A percentile compares a stretch with the other conserved stretches of the same genome.
Evolutionary conservation across 2,329 filamentous ascomycete genomes (phyloP).

Genomic region (Xylariomycetidae sp.): DNA sequence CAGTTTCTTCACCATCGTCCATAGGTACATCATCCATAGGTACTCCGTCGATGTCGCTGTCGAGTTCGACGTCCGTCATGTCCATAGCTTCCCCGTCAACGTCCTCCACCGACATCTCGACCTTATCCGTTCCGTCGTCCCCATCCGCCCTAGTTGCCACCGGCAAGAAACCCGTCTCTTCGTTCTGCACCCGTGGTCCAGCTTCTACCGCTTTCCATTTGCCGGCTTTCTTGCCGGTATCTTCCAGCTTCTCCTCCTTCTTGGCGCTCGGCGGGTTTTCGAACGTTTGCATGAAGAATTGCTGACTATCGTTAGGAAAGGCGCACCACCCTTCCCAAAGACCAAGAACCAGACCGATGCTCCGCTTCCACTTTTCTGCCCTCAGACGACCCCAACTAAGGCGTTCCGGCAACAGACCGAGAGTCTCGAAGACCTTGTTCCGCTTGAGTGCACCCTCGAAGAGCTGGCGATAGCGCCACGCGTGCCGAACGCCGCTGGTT

Average conservation of each 20-base stretch:
- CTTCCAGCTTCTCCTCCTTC: slow-evolving; percentile 27
- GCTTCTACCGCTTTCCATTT: slow-evolving; percentile 50
- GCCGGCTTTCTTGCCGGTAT: slow-evolving; percentile 31
- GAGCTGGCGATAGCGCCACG: slow-evolving; percentile 79
- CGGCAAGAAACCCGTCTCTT: slow-evolving; percentile 22
- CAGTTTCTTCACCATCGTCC: slow-evolving; percentile 30
- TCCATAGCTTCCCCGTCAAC: slow-evolving; percentile 43
- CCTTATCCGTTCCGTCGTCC: slow-evolving; percentile 32
- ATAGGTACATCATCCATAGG: too few species aligned
- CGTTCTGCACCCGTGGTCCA: slow-evolving; percentile 20
- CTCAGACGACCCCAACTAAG: slow-evolving; percentile 76
- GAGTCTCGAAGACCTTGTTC: slow-evolving; percentile 64
- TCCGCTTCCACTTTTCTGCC: slow-evolving; percentile 80
- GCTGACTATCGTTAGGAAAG: slow-evolving; percentile 71
- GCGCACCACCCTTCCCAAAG: slow-evolving; percentile 70
- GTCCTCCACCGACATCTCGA: slow-evolving; percentile 33
- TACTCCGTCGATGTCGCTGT: slow-evolving; percentile 43
- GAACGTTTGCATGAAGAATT: slow-evolving; percentile 65
- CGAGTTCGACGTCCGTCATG: slow-evolving; percentile 43
- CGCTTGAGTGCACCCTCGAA: slow-evolving; percentile 69
- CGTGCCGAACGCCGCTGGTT: slow-evolving; percentile 72
- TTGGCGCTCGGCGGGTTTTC: slow-evolving; percentile 59
- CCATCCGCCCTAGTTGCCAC: slow-evolving; percentile 14
- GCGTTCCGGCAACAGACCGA: slow-evolving; percentile 69
- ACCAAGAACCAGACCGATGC: slow-evolving; percentile 62